Conservation (phyloP, 441 rosid genomes). For the Jatropha multifida region DNA sequence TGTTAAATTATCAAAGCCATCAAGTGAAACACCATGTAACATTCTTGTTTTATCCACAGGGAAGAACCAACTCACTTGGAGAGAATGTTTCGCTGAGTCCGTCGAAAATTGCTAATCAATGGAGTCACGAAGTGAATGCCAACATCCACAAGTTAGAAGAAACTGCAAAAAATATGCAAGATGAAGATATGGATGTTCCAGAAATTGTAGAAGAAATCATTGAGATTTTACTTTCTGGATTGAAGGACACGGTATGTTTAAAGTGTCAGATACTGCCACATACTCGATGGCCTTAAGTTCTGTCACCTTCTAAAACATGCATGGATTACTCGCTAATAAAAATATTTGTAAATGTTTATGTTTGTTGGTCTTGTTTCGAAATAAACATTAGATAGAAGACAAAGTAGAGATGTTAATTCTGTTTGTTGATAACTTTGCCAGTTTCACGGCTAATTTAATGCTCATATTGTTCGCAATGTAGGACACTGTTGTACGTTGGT, state of each 20-base stretch:
- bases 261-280: slow-evolving; percentile 29
- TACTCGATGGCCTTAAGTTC: slow-evolving; percentile 2
- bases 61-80: slow-evolving; percentile 63
- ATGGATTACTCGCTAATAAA: background rate
- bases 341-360: background rate
- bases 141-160: slow-evolving; percentile 39
- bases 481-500: slow-evolving; percentile 99
- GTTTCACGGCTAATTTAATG: slow-evolving; percentile 17
- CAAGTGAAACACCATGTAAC: background rate
- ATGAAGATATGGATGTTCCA: slow-evolving; percentile 87
- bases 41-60: slow-evolving; percentile 42
- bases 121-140: slow-evolving; percentile 31
- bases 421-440: slow-evolving; percentile 6
- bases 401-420: background rate
- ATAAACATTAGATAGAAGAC: background rate
- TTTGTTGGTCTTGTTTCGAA: slow-evolving; percentile 7
- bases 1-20: background rate
- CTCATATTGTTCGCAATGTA: slow-evolving; percentile 32
- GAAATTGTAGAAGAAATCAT: slow-evolving; percentile 85
- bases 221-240: slow-evolving; percentile 81
- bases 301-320: slow-evolving; percentile 3
- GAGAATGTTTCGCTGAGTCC: slow-evolving; percentile 48
- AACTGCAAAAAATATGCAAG: slow-evolving; percentile 39
- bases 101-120: slow-evolving; percentile 36
- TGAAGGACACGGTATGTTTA: slow-evolving; percentile 81